Percentiles rank a stretch among this genome's conserved stretches.
phyloP scores from a whole-genome alignment of 371 early-diverging fungal species.

The Rhizopus sp. region DNA sequence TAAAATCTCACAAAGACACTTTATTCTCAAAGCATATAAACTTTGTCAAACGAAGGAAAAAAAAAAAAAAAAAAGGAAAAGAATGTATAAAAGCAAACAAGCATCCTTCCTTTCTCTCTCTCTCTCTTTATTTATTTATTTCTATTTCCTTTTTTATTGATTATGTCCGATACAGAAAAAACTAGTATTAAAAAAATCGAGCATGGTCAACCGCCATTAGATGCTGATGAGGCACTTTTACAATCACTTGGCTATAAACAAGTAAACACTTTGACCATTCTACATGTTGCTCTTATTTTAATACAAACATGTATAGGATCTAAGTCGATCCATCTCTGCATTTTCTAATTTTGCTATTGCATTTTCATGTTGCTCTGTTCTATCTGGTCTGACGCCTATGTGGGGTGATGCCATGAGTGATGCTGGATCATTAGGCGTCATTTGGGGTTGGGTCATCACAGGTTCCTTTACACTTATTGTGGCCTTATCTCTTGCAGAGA shows the following conservation, averaged over 20 bases:
- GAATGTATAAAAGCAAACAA: neutral
- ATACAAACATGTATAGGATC: conserved; percentile 26
- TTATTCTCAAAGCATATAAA: too few species aligned
- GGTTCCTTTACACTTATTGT: conserved; percentile 60
- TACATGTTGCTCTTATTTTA: neutral
- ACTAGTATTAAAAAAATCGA: conserved; percentile 17
- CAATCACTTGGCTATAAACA: conserved; percentile 32
- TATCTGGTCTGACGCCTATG: conserved; percentile 56
- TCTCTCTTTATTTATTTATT: neutral
- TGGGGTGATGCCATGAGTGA: conserved; percentile 61
- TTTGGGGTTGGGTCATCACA: conserved; percentile 74
- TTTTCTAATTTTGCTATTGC: conserved; percentile 61
- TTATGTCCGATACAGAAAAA: conserved; percentile 13
- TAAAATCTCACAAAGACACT: too few species aligned
- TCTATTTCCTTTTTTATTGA: neutral
- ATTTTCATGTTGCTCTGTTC: conserved; percentile 55
- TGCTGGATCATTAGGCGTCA: conserved; percentile 67
- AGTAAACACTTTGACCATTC: conserved; percentile 7
- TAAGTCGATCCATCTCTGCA: conserved; percentile 58
- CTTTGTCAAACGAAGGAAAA: neutral
- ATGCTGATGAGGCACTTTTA: conserved; percentile 29
- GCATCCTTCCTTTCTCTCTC: neutral
- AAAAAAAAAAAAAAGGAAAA: too few species aligned
- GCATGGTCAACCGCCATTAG: conserved; percentile 7
- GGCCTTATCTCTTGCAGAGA: conserved; percentile 73